Evolutionary conservation across 176 grass and related monocot species (phyloP).

Genomic region (Hordeum marinum): DNA sequence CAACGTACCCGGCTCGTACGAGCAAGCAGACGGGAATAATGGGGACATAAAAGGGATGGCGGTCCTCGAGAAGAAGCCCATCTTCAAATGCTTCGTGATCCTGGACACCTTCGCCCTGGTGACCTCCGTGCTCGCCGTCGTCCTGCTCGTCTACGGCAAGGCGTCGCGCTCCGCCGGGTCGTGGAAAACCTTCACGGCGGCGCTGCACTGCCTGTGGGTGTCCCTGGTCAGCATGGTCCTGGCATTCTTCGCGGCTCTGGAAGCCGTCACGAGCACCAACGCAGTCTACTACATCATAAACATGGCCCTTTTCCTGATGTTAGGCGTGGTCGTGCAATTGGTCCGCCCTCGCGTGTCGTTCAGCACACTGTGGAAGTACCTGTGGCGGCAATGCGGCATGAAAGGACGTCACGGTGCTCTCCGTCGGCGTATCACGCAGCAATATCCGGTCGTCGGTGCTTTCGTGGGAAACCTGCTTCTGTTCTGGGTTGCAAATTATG

Average conservation of each 20-base stretch:
- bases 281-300: not conserved
- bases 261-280: not conserved
- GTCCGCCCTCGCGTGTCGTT: not conserved
- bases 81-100: not conserved
- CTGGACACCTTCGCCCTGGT: not conserved
- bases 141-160: not conserved
- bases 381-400: not conserved
- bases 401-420: not conserved
- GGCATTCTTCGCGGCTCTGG: not conserved
- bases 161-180: not conserved
- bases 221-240: not conserved
- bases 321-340: fast-evolving
- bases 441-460: not conserved
- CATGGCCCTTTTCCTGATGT: not conserved
- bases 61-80: fast-evolving
- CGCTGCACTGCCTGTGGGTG: not conserved
- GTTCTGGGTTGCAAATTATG: not conserved
- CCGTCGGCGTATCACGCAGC: not conserved
- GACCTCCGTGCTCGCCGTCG: not conserved
- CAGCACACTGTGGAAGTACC: not conserved
- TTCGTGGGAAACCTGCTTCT: not conserved
- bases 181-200: not conserved
- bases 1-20: not conserved
- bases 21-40: too few species aligned
- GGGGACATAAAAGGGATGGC: not conserved